These are phyloP conservation scores for Penicillium paradoxum DNA, from an alignment of 495 filamentous ascomycete genomes.

Conservation along the genomic window DNA sequence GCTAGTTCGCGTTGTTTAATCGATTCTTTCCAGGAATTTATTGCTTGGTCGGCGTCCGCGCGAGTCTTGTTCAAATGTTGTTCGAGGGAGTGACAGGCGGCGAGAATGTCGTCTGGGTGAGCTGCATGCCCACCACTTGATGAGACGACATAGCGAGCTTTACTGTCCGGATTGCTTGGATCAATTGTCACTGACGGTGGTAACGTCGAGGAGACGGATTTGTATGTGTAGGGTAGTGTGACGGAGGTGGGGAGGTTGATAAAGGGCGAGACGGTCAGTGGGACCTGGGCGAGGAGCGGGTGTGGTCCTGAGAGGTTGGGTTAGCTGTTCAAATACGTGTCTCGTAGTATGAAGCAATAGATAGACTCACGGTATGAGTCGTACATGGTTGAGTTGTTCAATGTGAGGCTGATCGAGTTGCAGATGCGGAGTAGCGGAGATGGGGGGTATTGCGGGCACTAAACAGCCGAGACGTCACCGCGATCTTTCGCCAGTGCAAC, in stretches of 20 bases:
- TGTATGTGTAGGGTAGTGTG: slow-evolving; percentile 94
- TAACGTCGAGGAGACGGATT: slow-evolving; percentile 75
- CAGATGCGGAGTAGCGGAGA: slow-evolving; percentile 8
- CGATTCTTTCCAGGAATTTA: slow-evolving; percentile 64
- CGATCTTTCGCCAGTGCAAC: background rate
- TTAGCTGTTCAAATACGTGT: slow-evolving; percentile 11
- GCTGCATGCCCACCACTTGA: slow-evolving; percentile 66
- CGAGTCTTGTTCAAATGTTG: slow-evolving; percentile 65
- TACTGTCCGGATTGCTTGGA: slow-evolving; percentile 34
- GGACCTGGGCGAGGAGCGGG: slow-evolving; percentile 84
- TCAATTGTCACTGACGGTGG: slow-evolving; percentile 68
- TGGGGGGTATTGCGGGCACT: background rate
- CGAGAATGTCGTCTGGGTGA: slow-evolving; percentile 75
- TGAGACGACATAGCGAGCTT: slow-evolving; percentile 69
- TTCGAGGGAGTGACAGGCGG: slow-evolving; percentile 69
- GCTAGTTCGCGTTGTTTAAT: slow-evolving; percentile 75
- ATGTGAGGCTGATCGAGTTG: background rate
- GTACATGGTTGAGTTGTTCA: slow-evolving; percentile 29
- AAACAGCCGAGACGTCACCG: background rate
- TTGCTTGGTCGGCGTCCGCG: slow-evolving; percentile 55
- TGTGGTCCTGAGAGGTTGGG: slow-evolving; percentile 57
- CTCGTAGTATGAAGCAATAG: background rate
- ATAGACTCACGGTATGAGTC: slow-evolving; percentile 39
- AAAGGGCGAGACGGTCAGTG: slow-evolving; percentile 91
- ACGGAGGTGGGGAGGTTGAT: slow-evolving; percentile 84